A percentile compares a stretch with the other conserved stretches of the same genome.
These are phyloP conservation scores for Colletotrichum paranaense DNA, from an alignment of 2,329 filamentous ascomycete genomes.

Conservation along the genomic window DNA sequence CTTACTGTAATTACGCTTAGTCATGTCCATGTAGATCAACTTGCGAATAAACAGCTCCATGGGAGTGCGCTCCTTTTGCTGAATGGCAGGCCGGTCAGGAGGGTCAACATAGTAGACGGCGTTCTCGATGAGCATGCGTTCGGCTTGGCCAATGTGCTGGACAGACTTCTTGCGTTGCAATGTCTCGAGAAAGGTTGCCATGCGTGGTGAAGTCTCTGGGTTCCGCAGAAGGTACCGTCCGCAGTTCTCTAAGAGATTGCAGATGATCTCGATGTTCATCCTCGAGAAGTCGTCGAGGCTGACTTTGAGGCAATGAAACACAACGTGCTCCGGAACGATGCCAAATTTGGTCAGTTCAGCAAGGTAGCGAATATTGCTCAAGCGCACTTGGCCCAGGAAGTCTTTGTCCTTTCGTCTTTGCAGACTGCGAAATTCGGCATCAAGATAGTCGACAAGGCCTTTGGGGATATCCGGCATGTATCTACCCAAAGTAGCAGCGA, in stretches of 20 bases:
- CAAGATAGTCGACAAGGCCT: slow-evolving; percentile 89
- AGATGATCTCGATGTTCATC: slow-evolving; percentile 99
- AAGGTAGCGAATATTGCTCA: slow-evolving; percentile 96
- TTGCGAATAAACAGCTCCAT: slow-evolving; percentile 94
- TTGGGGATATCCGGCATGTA: slow-evolving; percentile 97
- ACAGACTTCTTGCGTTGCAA: slow-evolving; percentile 95
- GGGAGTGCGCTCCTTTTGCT: slow-evolving; percentile 95
- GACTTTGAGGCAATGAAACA: slow-evolving; percentile 98
- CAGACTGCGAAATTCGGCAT: slow-evolving; percentile 95
- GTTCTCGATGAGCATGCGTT: slow-evolving; percentile 98
- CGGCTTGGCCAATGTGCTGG: slow-evolving; percentile 93
- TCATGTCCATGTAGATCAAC: slow-evolving; percentile 92
- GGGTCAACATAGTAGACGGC: slow-evolving; percentile 98
- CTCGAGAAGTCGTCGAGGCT: slow-evolving; percentile 97
- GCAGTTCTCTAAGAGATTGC: slow-evolving; percentile 95
- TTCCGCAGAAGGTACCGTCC: slow-evolving; percentile 94
- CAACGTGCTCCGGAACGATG: slow-evolving; percentile 96
- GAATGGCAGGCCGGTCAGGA: slow-evolving; percentile 90
- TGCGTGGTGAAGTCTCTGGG: slow-evolving; percentile 90
- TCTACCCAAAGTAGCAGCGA: slow-evolving; percentile 91
- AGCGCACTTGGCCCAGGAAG: slow-evolving; percentile 91
- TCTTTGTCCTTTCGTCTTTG: slow-evolving; percentile 98
- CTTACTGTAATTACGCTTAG: slow-evolving; percentile 92
- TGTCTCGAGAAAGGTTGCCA: slow-evolving; percentile 94
- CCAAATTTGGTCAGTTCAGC: slow-evolving; percentile 98